Evolutionary conservation across 176 grass and related monocot species (phyloP).

Genomic region (Carex myosuroides): DNA sequence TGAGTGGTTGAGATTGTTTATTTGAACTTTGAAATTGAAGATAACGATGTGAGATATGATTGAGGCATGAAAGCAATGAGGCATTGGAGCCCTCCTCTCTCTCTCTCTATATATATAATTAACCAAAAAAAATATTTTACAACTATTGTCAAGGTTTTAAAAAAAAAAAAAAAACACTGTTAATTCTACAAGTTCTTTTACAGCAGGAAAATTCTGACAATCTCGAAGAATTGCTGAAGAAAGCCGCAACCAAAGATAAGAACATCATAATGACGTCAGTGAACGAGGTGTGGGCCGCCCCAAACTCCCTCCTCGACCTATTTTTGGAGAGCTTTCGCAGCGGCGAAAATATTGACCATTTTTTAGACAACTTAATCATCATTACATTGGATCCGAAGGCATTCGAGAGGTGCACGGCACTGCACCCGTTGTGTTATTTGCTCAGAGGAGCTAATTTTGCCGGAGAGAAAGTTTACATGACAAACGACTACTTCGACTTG

Average conservation of each 20-base stretch:
- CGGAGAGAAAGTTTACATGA: slow-evolving; percentile 69
- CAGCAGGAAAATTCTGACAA: slow-evolving; percentile 30
- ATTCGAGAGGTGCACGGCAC: slow-evolving; percentile 32
- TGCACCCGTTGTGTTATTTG: slow-evolving; percentile 70
- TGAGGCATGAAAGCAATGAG: too few relatives aligned
- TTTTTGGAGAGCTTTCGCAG: slow-evolving; percentile 62
- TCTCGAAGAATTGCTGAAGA: slow-evolving; percentile 37
- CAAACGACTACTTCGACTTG: slow-evolving; percentile 64
- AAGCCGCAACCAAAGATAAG: slow-evolving; percentile 48
- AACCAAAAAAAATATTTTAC: too few relatives aligned
- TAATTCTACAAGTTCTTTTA: neutral
- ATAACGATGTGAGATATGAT: too few relatives aligned
- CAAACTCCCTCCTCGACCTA: slow-evolving; percentile 60
- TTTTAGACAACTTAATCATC: slow-evolving; percentile 54
- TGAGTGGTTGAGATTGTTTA: too few relatives aligned
- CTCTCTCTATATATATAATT: neutral
- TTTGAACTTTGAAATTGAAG: too few relatives aligned
- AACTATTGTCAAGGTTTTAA: too few relatives aligned
- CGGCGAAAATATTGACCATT: slow-evolving; percentile 43
- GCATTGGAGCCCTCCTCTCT: too few relatives aligned
- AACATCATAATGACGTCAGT: slow-evolving; percentile 79
- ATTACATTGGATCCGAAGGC: slow-evolving; percentile 55
- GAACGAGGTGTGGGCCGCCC: slow-evolving; percentile 68
- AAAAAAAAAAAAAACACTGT: neutral
- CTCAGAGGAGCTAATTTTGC: slow-evolving; percentile 44